A percentile compares a stretch with the other conserved stretches of the same genome.
phyloP scores from a whole-genome alignment of 257 asterid species.

The Solanum clarkiae region DNA sequence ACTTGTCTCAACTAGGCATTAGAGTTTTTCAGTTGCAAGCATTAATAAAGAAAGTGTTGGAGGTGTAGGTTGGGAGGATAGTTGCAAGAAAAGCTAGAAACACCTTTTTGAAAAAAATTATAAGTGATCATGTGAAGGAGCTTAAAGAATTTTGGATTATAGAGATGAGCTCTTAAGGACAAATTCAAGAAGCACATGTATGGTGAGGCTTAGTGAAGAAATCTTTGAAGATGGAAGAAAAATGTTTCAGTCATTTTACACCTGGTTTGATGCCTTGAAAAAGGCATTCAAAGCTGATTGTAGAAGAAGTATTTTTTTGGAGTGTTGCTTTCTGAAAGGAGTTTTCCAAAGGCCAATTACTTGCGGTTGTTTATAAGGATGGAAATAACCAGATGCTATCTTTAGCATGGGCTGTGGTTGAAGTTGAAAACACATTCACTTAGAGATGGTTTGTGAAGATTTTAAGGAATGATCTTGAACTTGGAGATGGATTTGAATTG shows the following conservation, averaged over 20 bases:
- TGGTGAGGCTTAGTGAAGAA: neutral
- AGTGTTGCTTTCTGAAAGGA: neutral
- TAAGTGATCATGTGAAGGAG: neutral
- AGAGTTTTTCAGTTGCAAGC: neutral
- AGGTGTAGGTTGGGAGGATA: neutral
- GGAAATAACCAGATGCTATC: neutral
- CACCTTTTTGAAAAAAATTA: neutral
- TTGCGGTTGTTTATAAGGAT: neutral
- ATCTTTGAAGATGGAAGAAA: neutral
- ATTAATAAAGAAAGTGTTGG: neutral
- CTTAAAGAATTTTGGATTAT: neutral
- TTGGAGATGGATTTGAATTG: no score
- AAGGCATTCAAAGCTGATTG: neutral
- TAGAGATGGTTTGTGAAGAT: no score
- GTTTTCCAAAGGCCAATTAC: neutral
- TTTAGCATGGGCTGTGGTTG: neutral
- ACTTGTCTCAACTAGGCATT: neutral
- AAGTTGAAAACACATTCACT: no score
- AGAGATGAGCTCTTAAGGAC: neutral
- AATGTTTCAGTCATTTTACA: neutral
- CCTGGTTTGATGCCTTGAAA: no score
- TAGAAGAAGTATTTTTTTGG: neutral
- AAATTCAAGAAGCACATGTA: neutral
- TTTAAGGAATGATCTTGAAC: no score
- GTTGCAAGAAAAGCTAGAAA: neutral